Percentiles rank a stretch among this genome's conserved stretches.
Conservation (phyloP, 2,329 filamentous ascomycete species). For the Shiraia sp. region DNA sequence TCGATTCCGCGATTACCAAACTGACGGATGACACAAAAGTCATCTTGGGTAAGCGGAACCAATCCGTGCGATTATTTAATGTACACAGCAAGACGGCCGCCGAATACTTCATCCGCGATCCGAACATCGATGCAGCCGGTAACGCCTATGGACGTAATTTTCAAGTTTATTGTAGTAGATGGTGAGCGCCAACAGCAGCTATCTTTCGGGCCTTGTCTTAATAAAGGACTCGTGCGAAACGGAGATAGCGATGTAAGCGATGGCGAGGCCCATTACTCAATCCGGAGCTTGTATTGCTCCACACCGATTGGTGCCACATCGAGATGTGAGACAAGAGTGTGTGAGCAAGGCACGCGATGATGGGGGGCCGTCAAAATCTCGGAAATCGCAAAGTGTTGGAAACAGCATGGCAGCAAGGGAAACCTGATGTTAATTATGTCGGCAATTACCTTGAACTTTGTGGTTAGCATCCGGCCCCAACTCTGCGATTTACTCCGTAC, state of each 20-base stretch:
- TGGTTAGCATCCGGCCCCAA: too few relatives aligned
- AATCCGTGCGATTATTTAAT: conserved; percentile 11
- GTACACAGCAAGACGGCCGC: conserved; percentile 12
- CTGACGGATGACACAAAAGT: too few relatives aligned
- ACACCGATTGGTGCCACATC: too few relatives aligned
- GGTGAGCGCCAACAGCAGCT: background rate
- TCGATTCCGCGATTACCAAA: too few relatives aligned
- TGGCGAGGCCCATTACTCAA: too few relatives aligned
- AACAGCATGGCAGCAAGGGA: too few relatives aligned
- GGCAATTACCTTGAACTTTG: background rate
- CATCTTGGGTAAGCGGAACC: background rate
- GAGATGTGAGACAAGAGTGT: too few relatives aligned
- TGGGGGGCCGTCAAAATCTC: too few relatives aligned
- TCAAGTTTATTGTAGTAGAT: conserved; percentile 15
- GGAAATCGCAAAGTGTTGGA: too few relatives aligned
- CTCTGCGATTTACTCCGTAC: background rate
- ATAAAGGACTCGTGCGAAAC: conserved; percentile 12
- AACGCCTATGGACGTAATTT: conserved; percentile 15
- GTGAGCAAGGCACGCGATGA: too few relatives aligned
- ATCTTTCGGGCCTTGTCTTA: conserved; percentile 5
- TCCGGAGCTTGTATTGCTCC: too few relatives aligned
- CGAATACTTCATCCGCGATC: conserved; percentile 13
- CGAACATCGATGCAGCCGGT: conserved; percentile 15
- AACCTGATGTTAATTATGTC: background rate
- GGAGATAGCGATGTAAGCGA: conserved; percentile 22